Evolutionary conservation across 2,329 filamentous ascomycete genomes (phyloP).

Genomic region (Alternaria sp.): DNA sequence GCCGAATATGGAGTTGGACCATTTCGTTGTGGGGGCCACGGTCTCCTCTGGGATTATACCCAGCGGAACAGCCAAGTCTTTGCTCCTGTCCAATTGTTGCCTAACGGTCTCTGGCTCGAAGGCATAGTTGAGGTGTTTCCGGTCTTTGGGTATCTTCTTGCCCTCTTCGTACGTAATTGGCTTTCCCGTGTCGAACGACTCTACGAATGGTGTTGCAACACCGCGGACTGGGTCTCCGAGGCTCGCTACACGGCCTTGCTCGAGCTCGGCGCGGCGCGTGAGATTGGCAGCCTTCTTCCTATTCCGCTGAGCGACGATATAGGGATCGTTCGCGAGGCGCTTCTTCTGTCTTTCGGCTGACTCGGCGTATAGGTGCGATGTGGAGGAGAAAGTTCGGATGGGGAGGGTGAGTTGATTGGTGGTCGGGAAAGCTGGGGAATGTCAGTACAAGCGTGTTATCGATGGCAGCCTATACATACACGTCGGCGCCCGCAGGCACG

Average conservation of each 20-base stretch:
- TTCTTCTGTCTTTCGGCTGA: slow-evolving; percentile 57
- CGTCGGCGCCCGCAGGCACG: slow-evolving; percentile 52
- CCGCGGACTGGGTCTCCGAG: slow-evolving; percentile 83
- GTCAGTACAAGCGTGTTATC: not conserved
- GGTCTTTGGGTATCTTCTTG: slow-evolving; percentile 33
- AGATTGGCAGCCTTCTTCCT: slow-evolving; percentile 85
- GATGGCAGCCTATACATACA: slow-evolving; percentile 28
- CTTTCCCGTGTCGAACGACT: slow-evolving; percentile 73
- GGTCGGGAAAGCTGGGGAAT: slow-evolving; percentile 20
- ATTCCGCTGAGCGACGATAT: slow-evolving; percentile 78
- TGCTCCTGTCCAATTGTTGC: slow-evolving; percentile 69
- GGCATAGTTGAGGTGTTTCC: slow-evolving; percentile 73
- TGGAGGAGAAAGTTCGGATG: slow-evolving; percentile 65
- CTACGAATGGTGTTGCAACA: slow-evolving; percentile 78
- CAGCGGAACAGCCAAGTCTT: slow-evolving; percentile 67
- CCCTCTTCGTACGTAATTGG: slow-evolving; percentile 34
- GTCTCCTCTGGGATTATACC: slow-evolving; percentile 18
- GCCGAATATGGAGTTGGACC: slow-evolving; percentile 8
- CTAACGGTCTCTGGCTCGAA: slow-evolving; percentile 72
- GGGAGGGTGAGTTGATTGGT: slow-evolving; percentile 58
- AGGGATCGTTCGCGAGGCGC: slow-evolving; percentile 77
- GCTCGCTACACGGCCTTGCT: slow-evolving; percentile 66
- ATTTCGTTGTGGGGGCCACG: slow-evolving; percentile 5
- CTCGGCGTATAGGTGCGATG: slow-evolving; percentile 66
- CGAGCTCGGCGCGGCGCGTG: slow-evolving; percentile 73